Evolutionary conservation across 192 early-diverging fungal species (phyloP).

Genomic region (Backusella psychrophila): DNA sequence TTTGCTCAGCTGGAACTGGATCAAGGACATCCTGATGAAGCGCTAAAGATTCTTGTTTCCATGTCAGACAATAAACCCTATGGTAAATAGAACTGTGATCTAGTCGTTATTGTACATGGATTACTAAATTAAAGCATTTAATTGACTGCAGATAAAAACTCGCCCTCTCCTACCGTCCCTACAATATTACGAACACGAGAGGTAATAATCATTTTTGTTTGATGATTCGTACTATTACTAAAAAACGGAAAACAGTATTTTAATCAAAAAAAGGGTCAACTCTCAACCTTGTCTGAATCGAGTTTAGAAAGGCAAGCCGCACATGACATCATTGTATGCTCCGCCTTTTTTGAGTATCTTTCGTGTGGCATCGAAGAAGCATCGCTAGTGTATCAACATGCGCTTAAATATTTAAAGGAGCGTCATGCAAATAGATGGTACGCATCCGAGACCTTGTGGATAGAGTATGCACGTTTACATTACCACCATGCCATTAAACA

Average conservation of each 20-base stretch:
- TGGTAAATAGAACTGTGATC: neutral
- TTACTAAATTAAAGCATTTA: neutral
- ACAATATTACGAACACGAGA: conserved; percentile 39
- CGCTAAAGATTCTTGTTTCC: conserved; percentile 42
- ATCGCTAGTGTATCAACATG: conserved; percentile 38
- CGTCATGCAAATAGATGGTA: conserved; percentile 25
- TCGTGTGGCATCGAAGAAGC: conserved; percentile 34
- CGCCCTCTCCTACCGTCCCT: conserved; percentile 15
- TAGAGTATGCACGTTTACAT: conserved; percentile 38
- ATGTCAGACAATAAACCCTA: conserved; percentile 29
- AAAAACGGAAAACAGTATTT: conserved; percentile 25
- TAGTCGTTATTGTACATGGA: neutral
- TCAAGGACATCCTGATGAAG: conserved; percentile 39
- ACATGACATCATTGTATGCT: conserved; percentile 37
- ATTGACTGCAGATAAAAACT: conserved; percentile 1
- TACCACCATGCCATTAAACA: conserved; percentile 26
- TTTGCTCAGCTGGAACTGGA: conserved; percentile 55
- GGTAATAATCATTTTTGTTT: conserved; percentile 14
- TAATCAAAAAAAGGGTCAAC: conserved; percentile 39
- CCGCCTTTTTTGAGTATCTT: conserved; percentile 47
- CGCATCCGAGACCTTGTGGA: conserved; percentile 35
- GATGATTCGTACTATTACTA: neutral
- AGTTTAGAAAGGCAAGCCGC: conserved; percentile 30
- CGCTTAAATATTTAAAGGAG: conserved; percentile 16
- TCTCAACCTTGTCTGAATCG: conserved; percentile 27